phyloP scores from a whole-genome alignment of 2,329 filamentous ascomycete species.

The Penicillium sp. region DNA sequence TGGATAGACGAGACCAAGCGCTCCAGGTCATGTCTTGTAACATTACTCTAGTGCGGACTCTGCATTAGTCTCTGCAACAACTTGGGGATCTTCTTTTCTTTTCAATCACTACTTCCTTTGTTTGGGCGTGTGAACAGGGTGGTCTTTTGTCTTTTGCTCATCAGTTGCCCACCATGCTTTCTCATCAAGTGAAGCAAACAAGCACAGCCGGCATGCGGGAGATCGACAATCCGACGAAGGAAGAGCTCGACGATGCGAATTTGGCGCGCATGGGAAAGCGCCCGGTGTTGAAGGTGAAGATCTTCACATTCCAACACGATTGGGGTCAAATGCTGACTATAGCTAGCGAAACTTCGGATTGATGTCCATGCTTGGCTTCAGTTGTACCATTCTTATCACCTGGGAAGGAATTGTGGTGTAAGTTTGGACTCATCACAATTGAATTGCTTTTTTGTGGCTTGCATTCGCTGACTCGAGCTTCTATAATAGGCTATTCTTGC shows the following conservation, averaged over 20 bases:
- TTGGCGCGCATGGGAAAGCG: constrained; percentile 52
- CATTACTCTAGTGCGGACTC: neutral
- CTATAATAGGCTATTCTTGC: constrained; percentile 14
- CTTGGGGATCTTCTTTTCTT: neutral
- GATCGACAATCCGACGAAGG: constrained; percentile 14
- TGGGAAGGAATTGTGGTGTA: constrained; percentile 43
- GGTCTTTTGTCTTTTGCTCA: neutral
- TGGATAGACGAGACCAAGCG: neutral
- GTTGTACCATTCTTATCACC: constrained; percentile 40
- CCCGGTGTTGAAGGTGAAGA: constrained; percentile 45
- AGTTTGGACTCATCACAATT: neutral
- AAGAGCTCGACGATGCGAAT: constrained; percentile 40
- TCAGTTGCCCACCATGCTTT: constrained; percentile 6
- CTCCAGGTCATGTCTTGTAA: neutral
- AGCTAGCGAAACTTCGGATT: constrained; percentile 41
- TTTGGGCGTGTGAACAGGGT: neutral
- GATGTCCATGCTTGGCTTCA: constrained; percentile 42
- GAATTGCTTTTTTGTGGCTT: neutral
- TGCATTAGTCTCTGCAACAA: neutral
- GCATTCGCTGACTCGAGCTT: neutral
- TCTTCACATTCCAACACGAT: neutral
- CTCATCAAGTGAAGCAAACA: constrained; percentile 13
- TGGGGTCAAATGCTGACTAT: neutral
- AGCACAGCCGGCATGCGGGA: constrained; percentile 10
- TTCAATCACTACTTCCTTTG: neutral